These are phyloP conservation scores for Xylaria sp. DNA, from an alignment of 2,329 filamentous ascomycete genomes.

Conservation along the genomic window DNA sequence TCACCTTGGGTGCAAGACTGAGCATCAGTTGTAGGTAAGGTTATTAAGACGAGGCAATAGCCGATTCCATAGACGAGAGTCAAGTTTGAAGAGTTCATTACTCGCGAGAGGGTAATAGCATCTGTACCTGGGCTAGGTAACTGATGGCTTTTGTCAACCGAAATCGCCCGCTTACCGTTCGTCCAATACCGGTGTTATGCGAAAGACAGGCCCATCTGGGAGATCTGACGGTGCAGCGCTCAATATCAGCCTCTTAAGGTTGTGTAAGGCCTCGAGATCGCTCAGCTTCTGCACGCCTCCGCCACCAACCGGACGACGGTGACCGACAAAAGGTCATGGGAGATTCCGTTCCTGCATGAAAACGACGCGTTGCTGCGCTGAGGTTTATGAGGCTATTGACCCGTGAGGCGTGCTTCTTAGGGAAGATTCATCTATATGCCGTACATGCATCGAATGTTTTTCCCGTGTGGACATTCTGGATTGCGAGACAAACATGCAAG, in stretches of 20 bases:
- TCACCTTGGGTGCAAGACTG: neutral
- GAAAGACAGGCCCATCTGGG: neutral
- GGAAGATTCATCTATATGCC: neutral
- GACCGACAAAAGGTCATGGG: neutral
- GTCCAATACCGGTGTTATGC: neutral
- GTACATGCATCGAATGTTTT: neutral
- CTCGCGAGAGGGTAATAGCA: too few relatives aligned
- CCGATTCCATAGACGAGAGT: neutral
- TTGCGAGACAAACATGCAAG: conserved; percentile 19
- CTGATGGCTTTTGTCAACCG: too few relatives aligned
- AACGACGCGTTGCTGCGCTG: neutral
- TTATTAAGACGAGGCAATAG: too few relatives aligned
- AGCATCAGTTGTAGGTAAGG: too few relatives aligned
- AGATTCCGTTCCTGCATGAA: neutral
- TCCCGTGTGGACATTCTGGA: conserved; percentile 9
- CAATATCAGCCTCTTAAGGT: neutral
- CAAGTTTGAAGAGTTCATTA: neutral
- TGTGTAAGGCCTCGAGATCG: neutral
- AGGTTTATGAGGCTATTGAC: neutral
- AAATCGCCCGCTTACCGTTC: too few relatives aligned
- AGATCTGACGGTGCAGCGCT: neutral
- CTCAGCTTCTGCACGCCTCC: conserved; percentile 11
- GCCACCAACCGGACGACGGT: neutral
- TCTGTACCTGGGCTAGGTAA: too few relatives aligned
- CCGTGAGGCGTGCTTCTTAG: neutral